These are phyloP conservation scores for Diaporthe ampelina DNA, from an alignment of 2,329 filamentous ascomycete species.

Conservation along the genomic window DNA sequence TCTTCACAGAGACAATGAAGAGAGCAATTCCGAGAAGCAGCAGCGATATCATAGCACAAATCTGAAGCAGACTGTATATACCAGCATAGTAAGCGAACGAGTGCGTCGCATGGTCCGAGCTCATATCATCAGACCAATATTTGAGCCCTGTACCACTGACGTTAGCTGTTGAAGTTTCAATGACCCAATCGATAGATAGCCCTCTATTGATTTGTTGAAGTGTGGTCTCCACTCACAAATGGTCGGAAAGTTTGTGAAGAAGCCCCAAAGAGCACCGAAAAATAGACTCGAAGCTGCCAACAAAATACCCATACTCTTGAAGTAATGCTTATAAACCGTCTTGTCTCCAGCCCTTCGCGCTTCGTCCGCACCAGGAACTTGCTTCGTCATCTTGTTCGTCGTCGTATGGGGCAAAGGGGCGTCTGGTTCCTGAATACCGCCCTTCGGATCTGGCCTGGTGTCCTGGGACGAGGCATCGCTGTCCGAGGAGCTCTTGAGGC, in stretches of 20 bases:
- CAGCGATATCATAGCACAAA: constrained; percentile 42
- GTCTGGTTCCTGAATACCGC: no score
- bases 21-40: constrained; percentile 39
- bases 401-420: constrained; percentile 39
- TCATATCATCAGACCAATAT: constrained; percentile 48
- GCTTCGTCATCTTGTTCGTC: not conserved
- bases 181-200: no score
- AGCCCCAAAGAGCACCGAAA: constrained; percentile 47
- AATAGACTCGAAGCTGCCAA: constrained; percentile 39
- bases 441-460: not conserved
- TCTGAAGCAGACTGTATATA: constrained; percentile 45
- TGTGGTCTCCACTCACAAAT: constrained; percentile 48
- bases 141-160: constrained; percentile 46
- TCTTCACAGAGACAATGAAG: constrained; percentile 47
- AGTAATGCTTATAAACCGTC: constrained; percentile 54
- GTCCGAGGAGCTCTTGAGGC: constrained; percentile 47
- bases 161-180: not conserved
- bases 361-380: not conserved
- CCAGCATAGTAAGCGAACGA: constrained; percentile 46
- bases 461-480: constrained; percentile 37
- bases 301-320: constrained; percentile 46
- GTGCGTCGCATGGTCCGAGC: constrained; percentile 30
- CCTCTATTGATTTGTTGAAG: no score
- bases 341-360: constrained; percentile 30
- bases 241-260: constrained; percentile 48